These are phyloP conservation scores for Trichosporon inkin DNA, from an alignment of 1,284 basidiomycete species.

Conservation along the genomic window DNA sequence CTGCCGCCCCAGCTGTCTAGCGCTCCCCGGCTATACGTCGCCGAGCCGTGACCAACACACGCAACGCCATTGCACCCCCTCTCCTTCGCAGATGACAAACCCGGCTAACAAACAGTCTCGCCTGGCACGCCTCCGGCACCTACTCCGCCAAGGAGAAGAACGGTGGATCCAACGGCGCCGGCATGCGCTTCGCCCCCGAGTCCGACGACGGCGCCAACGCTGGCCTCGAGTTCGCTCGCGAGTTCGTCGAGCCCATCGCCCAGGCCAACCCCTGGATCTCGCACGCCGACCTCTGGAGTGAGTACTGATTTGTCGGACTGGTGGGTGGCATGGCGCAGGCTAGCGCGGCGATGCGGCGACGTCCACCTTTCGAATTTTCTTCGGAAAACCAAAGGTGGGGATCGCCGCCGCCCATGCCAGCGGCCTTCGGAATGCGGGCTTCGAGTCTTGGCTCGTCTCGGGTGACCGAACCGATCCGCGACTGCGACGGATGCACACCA, in stretches of 20 bases:
- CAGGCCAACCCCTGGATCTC: slow-evolving; percentile 55
- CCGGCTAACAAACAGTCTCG: slow-evolving; percentile 44
- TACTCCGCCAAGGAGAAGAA: slow-evolving; percentile 51
- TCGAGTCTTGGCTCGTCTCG: not conserved
- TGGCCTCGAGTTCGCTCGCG: slow-evolving; percentile 55
- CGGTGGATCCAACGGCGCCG: slow-evolving; percentile 53
- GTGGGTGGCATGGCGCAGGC: slow-evolving; percentile 25
- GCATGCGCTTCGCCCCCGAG: slow-evolving; percentile 53
- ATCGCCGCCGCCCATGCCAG: not conserved
- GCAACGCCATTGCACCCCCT: too few species aligned
- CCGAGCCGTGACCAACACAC: too few species aligned
- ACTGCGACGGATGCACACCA: too few species aligned
- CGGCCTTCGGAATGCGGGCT: not conserved
- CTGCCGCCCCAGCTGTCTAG: too few species aligned
- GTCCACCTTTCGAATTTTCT: not conserved
- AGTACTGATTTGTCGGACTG: slow-evolving; percentile 19
- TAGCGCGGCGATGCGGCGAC: not conserved
- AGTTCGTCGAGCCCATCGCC: slow-evolving; percentile 54
- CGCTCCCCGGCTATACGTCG: too few species aligned
- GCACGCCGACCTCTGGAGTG: slow-evolving; percentile 53
- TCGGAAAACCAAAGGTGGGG: not conserved
- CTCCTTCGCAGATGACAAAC: not conserved
- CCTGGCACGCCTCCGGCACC: slow-evolving; percentile 56
- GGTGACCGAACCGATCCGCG: too few species aligned
- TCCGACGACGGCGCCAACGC: slow-evolving; percentile 48